Conservation (phyloP, 2,329 filamentous ascomycete genomes). For the Purpureocillium takamizusanense region DNA sequence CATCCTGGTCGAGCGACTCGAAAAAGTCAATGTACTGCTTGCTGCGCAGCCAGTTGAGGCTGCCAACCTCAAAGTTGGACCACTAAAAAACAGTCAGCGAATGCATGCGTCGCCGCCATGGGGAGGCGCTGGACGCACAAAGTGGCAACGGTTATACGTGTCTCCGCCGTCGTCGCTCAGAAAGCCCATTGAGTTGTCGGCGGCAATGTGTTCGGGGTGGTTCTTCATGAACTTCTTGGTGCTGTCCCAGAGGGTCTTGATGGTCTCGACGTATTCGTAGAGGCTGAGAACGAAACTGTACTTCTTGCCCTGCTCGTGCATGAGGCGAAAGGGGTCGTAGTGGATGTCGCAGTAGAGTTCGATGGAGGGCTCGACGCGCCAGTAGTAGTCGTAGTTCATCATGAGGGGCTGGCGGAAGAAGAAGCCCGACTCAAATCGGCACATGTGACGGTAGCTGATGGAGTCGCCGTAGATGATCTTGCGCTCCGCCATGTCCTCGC, state of each 20-base stretch:
- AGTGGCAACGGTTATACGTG: constrained; percentile 95
- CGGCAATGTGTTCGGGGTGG: constrained; percentile 77
- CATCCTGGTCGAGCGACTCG: constrained; percentile 74
- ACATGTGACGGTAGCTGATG: constrained; percentile 97
- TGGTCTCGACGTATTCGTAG: constrained; percentile 95
- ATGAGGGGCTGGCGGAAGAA: constrained; percentile 95
- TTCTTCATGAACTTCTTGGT: constrained; percentile 89
- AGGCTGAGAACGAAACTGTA: constrained; percentile 95
- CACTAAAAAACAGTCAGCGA: constrained; percentile 46
- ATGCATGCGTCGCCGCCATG: too few relatives aligned
- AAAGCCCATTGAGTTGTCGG: constrained; percentile 83
- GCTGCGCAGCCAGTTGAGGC: constrained; percentile 85
- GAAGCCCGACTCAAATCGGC: constrained; percentile 96
- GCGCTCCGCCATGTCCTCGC: constrained; percentile 85
- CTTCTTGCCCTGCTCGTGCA: constrained; percentile 95
- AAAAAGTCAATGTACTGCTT: constrained; percentile 88
- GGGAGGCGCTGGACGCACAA: constrained; percentile 45
- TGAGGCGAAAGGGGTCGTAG: constrained; percentile 93
- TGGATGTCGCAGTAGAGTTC: constrained; percentile 93
- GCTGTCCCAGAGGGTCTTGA: constrained; percentile 91
- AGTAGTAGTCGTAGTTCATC: constrained; percentile 98
- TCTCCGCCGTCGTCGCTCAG: constrained; percentile 86
- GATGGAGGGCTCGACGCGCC: constrained; percentile 95
- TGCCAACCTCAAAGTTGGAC: constrained; percentile 98
- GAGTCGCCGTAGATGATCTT: constrained; percentile 99